Evolutionary conservation across 345 rosid species (phyloP).

Genomic region (Euphorbia peplus): DNA sequence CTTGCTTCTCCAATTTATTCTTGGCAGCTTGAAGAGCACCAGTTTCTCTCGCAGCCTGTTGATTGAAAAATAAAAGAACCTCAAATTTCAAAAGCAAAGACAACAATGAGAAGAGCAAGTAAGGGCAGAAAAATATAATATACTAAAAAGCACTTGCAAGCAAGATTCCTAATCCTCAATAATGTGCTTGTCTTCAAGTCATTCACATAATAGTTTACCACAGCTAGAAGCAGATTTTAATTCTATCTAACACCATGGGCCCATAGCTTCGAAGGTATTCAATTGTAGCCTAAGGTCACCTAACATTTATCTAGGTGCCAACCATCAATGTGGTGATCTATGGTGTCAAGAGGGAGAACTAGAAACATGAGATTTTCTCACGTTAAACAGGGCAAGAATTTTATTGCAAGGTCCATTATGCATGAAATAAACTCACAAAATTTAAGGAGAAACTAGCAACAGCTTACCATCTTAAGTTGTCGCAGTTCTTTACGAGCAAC

Average conservation of each 20-base stretch:
- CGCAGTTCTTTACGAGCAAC: conserved; percentile 86
- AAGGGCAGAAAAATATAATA: background rate
- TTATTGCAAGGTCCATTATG: background rate
- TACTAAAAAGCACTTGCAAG: background rate
- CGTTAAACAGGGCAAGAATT: background rate
- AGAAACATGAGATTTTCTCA: background rate
- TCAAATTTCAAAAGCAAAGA: background rate
- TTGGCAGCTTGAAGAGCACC: conserved; percentile 99
- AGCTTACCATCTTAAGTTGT: conserved; percentile 80
- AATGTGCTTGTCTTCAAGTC: background rate
- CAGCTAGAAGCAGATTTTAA: background rate
- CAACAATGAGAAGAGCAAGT: background rate
- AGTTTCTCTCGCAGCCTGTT: conserved; percentile 95
- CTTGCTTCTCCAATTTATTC: conserved; percentile 96
- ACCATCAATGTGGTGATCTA: background rate
- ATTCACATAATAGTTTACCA: background rate
- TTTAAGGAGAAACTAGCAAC: conserved; percentile 1
- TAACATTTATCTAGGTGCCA: background rate
- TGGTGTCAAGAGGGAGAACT: background rate
- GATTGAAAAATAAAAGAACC: conserved; percentile 8
- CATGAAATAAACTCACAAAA: background rate
- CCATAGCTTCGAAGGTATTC: background rate
- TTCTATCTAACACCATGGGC: background rate
- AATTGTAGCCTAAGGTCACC: background rate
- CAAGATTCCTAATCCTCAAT: background rate